phyloP scores from a whole-genome alignment of 768 basidiomycete genomes.

The Leccinum truebloodii region DNA sequence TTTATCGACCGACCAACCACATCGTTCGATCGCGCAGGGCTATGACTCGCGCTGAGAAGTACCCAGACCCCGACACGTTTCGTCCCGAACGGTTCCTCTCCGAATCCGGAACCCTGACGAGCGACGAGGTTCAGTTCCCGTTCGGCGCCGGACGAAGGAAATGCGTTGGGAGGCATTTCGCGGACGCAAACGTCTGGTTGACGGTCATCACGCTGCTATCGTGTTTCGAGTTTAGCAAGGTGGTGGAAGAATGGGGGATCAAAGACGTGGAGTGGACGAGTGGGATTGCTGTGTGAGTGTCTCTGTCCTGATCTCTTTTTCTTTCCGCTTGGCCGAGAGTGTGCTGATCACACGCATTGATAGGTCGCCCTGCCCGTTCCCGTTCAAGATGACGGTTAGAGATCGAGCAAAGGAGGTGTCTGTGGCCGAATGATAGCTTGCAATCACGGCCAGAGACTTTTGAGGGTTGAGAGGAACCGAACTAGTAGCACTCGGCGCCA shows the following conservation, averaged over 20 bases:
- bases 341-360: neutral
- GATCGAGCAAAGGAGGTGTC: neutral
- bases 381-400: slow-evolving; percentile 1
- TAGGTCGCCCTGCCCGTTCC: slow-evolving; percentile 3
- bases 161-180: slow-evolving; percentile 3
- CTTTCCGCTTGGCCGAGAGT: neutral
- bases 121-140: neutral
- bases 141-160: slow-evolving; percentile 7
- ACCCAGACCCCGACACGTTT: slow-evolving; percentile 1
- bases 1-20: neutral
- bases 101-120: neutral
- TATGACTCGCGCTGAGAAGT: slow-evolving; percentile 5
- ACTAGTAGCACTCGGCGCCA: neutral
- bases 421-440: too few species aligned
- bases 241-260: neutral
- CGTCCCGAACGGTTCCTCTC: slow-evolving; percentile 6
- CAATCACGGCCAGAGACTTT: neutral
- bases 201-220: slow-evolving; percentile 6
- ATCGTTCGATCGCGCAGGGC: slow-evolving; percentile 1
- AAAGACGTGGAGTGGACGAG: slow-evolving; percentile 7
- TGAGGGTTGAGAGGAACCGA: too few species aligned
- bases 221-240: slow-evolving; percentile 11
- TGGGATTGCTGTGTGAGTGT: slow-evolving; percentile 1
- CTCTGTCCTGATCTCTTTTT: neutral
- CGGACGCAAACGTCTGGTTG: slow-evolving; percentile 4